A percentile compares a stretch with the other conserved stretches of the same genome.
phyloP scores from a whole-genome alignment of 2,329 filamentous ascomycete species.

The Sporothrix inflata region DNA sequence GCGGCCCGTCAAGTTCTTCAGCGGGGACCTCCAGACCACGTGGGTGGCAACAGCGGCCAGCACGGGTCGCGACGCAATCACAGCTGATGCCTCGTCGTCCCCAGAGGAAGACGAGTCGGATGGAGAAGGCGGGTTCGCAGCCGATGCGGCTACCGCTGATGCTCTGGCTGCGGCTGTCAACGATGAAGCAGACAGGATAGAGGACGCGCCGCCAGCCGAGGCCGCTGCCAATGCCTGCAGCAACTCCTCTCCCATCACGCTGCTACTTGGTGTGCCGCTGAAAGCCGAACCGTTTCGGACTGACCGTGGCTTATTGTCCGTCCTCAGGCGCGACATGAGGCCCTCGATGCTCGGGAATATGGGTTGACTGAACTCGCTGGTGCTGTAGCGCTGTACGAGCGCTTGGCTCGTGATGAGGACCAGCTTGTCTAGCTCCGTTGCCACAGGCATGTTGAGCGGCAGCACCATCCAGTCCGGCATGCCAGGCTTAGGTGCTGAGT shows the following conservation, averaged over 20 bases:
- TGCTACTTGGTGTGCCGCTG: not conserved
- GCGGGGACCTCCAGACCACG: constrained; percentile 16
- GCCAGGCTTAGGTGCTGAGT: not conserved
- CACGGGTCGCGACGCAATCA: not conserved
- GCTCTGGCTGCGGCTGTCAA: constrained; percentile 10
- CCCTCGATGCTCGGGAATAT: constrained; percentile 28
- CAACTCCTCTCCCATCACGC: constrained; percentile 19
- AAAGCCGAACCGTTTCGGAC: not conserved
- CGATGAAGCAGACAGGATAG: not conserved
- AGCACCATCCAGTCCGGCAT: constrained; percentile 25
- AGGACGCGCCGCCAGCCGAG: constrained; percentile 2
- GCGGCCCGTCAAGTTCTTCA: constrained; percentile 19
- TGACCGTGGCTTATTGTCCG: constrained; percentile 4
- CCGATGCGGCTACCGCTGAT: constrained; percentile 6
- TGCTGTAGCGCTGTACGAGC: constrained; percentile 26
- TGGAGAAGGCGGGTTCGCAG: not conserved
- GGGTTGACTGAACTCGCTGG: constrained; percentile 24
- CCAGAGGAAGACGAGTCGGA: not conserved
- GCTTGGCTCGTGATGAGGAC: constrained; percentile 24
- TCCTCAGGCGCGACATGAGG: constrained; percentile 13
- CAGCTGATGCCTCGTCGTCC: not conserved
- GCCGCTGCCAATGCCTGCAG: constrained; percentile 7
- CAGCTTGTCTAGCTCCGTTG: constrained; percentile 26
- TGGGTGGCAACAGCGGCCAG: not conserved
- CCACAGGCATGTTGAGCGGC: constrained; percentile 27